A percentile compares a stretch with the other conserved stretches of the same genome.
Evolutionary conservation across 1,139 yeast genomes (phyloP).

Genomic region (Pichia sp.): DNA sequence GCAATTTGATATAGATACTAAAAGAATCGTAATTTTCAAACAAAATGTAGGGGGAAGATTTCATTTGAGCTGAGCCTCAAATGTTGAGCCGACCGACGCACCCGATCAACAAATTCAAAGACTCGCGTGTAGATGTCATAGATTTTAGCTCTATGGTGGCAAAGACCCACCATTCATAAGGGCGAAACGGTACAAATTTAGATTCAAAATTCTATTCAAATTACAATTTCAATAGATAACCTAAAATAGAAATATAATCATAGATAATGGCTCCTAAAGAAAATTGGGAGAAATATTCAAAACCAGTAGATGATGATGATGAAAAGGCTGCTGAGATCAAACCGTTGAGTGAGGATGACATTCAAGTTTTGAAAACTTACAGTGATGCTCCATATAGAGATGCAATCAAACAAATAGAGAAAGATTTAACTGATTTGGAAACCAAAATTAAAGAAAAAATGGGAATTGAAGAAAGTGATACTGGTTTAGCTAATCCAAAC

Average conservation of each 20-base stretch:
- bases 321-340: slow-evolving; percentile 62
- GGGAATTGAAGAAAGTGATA: slow-evolving; percentile 90
- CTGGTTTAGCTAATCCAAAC: slow-evolving; percentile 92
- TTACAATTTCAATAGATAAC: not conserved
- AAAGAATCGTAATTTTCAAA: no score
- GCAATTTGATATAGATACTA: no score
- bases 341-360: slow-evolving; percentile 93
- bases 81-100: not conserved
- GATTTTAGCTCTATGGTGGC: no score
- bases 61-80: no score
- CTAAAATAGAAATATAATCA: not conserved
- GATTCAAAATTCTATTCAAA: not conserved
- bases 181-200: not conserved
- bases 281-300: slow-evolving; percentile 95
- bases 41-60: no score
- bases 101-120: not conserved
- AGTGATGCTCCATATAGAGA: slow-evolving; percentile 96
- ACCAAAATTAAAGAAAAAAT: slow-evolving; percentile 85
- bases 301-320: slow-evolving; percentile 62
- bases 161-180: not conserved
- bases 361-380: slow-evolving; percentile 90
- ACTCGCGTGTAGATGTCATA: no score
- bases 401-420: slow-evolving; percentile 71
- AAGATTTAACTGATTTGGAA: slow-evolving; percentile 77
- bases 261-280: slow-evolving; percentile 68